Conservation (phyloP, 2,329 filamentous ascomycete species). For the Trichophaea hybrida region DNA sequence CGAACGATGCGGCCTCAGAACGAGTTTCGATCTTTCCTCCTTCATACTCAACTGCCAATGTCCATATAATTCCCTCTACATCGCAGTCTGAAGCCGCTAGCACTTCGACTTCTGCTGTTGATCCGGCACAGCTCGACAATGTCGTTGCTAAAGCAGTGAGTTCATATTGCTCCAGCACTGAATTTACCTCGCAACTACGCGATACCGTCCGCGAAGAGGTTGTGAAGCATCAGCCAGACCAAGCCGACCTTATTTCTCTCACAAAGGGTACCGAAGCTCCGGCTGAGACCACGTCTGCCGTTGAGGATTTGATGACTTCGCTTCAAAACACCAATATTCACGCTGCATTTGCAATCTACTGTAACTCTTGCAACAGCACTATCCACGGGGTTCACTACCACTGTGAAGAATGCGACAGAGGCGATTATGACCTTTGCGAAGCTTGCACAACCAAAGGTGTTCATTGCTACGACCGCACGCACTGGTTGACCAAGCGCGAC, state of each 20-base stretch:
- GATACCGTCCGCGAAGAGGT: conserved; percentile 26
- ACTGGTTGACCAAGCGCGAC: conserved; percentile 90
- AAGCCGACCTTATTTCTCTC: background rate
- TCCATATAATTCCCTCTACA: background rate
- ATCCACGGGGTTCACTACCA: conserved; percentile 81
- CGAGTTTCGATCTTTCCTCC: background rate
- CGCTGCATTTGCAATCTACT: conserved; percentile 48
- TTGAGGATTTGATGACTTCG: background rate
- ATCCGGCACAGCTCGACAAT: conserved; percentile 14
- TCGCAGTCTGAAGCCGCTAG: background rate
- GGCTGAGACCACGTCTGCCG: conserved; percentile 10
- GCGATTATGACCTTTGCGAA: conserved; percentile 87
- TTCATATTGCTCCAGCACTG: conserved; percentile 21
- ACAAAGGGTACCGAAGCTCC: conserved; percentile 9
- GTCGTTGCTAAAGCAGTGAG: conserved; percentile 21
- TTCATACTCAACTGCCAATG: conserved; percentile 6
- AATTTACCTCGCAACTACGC: conserved; percentile 23
- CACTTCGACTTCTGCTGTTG: background rate
- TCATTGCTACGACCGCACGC: conserved; percentile 61
- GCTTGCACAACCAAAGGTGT: conserved; percentile 60
- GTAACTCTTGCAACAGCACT: conserved; percentile 71
- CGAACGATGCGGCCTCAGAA: background rate
- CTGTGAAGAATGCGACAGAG: conserved; percentile 82
- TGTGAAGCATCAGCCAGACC: conserved; percentile 16
- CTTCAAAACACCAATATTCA: background rate